A percentile compares a stretch with the other conserved stretches of the same genome.
phyloP scores from a whole-genome alignment of 495 filamentous ascomycete species.

The Pseudomonodictys pantanalensis region DNA sequence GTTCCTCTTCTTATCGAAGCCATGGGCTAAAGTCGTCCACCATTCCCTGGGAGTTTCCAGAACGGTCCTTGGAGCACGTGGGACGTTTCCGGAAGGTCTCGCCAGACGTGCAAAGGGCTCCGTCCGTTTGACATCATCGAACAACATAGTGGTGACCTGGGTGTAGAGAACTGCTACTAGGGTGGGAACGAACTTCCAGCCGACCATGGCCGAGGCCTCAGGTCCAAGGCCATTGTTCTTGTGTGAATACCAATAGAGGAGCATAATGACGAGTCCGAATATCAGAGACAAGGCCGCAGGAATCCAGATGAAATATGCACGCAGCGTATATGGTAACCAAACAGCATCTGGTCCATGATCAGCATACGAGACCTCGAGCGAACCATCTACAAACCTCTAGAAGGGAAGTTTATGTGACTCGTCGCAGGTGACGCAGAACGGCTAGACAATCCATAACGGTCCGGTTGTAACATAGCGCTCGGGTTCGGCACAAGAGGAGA shows the following conservation, averaged over 20 bases:
- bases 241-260: conserved; percentile 1
- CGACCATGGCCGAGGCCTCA: background rate
- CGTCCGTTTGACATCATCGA: conserved; percentile 9
- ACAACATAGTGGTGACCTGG: conserved; percentile 3
- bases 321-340: background rate
- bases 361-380: background rate
- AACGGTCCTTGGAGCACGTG: background rate
- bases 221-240: conserved; percentile 3
- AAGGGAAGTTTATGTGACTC: too few species aligned
- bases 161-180: background rate
- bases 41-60: background rate
- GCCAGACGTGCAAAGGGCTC: conserved; percentile 6
- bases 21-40: background rate
- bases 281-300: background rate
- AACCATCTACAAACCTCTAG: too few species aligned
- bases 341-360: background rate
- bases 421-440: too few species aligned
- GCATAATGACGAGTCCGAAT: background rate
- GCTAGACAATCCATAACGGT: too few species aligned
- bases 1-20: background rate
- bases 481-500: too few species aligned
- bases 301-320: background rate
- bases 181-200: conserved; percentile 8
- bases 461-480: too few species aligned
- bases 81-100: background rate